Evolutionary conservation across 805 yeast genomes (phyloP).

Genomic region (Candida nonsorbophila): DNA sequence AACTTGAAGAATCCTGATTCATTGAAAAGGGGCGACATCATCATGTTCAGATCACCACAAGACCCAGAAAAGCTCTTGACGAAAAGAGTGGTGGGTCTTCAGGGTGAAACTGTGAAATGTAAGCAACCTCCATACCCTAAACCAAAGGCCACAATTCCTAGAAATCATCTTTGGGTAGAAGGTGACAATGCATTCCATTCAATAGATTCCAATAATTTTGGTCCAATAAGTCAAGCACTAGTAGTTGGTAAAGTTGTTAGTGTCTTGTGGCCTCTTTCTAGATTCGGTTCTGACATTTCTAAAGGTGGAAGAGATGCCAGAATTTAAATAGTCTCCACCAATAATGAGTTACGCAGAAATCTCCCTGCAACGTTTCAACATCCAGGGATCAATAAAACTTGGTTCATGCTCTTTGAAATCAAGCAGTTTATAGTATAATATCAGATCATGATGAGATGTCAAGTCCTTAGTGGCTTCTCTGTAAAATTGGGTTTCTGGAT

Average conservation of each 20-base stretch:
- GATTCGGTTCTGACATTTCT: constrained; percentile 22
- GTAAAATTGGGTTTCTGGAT: constrained; percentile 15
- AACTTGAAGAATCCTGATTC: constrained; percentile 43
- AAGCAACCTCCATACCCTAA: constrained; percentile 61
- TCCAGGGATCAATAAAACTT: constrained; percentile 7
- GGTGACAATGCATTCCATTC: constrained; percentile 82
- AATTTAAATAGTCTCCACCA: not conserved
- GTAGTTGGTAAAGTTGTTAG: constrained; percentile 69
- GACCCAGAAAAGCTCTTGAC: constrained; percentile 73
- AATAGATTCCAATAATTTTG: constrained; percentile 81
- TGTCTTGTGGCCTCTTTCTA: constrained; percentile 61
- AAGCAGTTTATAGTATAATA: constrained; percentile 8
- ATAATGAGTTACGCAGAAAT: not conserved
- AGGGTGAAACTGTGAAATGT: constrained; percentile 64
- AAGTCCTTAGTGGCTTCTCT: constrained; percentile 11
- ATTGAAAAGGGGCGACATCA: constrained; percentile 60
- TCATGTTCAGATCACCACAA: constrained; percentile 73
- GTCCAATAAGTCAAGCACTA: constrained; percentile 80
- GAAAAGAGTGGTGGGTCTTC: constrained; percentile 72
- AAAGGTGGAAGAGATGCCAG: constrained; percentile 20
- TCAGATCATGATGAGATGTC: constrained; percentile 12
- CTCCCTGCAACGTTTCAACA: constrained; percentile 1
- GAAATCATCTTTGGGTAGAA: constrained; percentile 89
- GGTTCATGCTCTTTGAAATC: constrained; percentile 2
- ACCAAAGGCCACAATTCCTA: constrained; percentile 56